Base-by-base conservation (phyloP, 108 stramenopile species). In the Cyclotella choctawhatcheeana region DNA sequence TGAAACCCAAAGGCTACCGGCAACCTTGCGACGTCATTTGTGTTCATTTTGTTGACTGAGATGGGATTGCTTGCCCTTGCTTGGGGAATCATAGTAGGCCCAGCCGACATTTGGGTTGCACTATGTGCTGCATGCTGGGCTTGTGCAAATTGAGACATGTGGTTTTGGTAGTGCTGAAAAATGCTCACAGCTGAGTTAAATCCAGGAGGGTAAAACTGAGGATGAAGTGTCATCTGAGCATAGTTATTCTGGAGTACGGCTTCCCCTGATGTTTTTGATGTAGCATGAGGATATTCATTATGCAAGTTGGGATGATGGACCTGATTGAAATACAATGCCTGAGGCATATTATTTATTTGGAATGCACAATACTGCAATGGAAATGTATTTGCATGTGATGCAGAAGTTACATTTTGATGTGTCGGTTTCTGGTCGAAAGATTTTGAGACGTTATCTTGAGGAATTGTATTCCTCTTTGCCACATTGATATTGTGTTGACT, bases 1-100 rank as follows among this genome's bases (percentile, higher is more conserved):
- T 50, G 3, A 51, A 71, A 71, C 27, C 60, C 71, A 62, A 71
- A 71, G 1, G 71, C 71, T 13, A 71, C 50, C 18, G 71, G 71
- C 17, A 71, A 20, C 32, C 45, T 69, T 45, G 56, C 59, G 13
- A 21, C 16, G 2, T 6, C 1, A 1, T 37, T 6, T 14, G 27
- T 60, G 16, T 20, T 40, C 1, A 24, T 25, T 24, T 60, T 30
- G 12, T 1, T 44, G 2, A 60, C 7, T 6, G 37, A 27, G 13
- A 22, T 60, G 2, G 37, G 35, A 21, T 37, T 43, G 20, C 59
- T 60, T 21, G 59, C 59, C 2, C 1, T 37, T 44, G 59, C 35
- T 26, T 60, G 40, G 10, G 59, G 35, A 44, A 40, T 21, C 25
- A 40, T 13, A 21, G 40, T 10, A n/a, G n/a, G n/a, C n/a, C n/a